phyloP scores from a whole-genome alignment of 176 grass and related monocot species.

The Ampelocalamus luodianensis region DNA sequence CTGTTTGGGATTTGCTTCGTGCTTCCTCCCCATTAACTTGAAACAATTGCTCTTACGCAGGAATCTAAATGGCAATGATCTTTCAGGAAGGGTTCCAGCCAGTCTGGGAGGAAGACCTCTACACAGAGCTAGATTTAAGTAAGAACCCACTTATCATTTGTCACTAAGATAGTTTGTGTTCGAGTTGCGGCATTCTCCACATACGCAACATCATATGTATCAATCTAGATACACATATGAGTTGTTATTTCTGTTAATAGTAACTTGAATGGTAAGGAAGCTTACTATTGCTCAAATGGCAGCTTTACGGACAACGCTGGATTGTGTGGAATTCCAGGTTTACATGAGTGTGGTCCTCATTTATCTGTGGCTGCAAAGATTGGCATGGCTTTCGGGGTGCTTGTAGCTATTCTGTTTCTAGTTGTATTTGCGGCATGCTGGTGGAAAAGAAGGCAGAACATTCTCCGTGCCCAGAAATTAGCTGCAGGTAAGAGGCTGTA shows the following conservation, averaged over 20 bases:
- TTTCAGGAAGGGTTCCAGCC: constrained; percentile 89
- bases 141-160: constrained; percentile 30
- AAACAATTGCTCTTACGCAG: constrained; percentile 51
- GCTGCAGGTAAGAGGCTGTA: constrained; percentile 64
- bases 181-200: not conserved
- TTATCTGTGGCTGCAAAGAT: constrained; percentile 87
- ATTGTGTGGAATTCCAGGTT: constrained; percentile 89
- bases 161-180: not conserved
- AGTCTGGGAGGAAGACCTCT: constrained; percentile 90
- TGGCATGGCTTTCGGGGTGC: constrained; percentile 73
- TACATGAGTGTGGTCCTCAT: constrained; percentile 82
- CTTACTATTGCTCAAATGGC: constrained; percentile 34
- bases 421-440: constrained; percentile 80
- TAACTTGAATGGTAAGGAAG: constrained; percentile 11
- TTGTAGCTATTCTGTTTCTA: constrained; percentile 67
- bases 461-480: constrained; percentile 75
- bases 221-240: constrained; percentile 1
- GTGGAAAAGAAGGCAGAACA: constrained; percentile 95
- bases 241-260: not conserved
- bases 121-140: constrained; percentile 98
- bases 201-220: not conserved
- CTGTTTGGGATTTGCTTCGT: constrained; percentile 24
- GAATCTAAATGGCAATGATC: constrained; percentile 90
- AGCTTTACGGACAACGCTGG: constrained; percentile 92
- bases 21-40: constrained; percentile 17